These are phyloP conservation scores for Begonia loranthoides DNA, from an alignment of 306 rosid genomes.

Conservation along the genomic window DNA sequence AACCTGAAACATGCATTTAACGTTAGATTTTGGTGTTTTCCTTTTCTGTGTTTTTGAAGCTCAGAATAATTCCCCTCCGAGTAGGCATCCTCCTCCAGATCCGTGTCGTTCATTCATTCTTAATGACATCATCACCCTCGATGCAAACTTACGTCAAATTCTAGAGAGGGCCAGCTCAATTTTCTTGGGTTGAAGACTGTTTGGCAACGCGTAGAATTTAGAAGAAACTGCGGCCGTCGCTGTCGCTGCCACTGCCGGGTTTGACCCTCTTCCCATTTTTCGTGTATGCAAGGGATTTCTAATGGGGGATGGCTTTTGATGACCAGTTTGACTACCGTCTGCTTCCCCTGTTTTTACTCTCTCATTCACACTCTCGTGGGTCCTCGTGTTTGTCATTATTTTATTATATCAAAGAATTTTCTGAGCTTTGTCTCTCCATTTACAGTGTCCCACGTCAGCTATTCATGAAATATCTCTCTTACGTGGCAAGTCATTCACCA, in stretches of 20 bases:
- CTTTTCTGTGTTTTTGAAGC: too few relatives aligned
- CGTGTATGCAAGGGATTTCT: conserved; percentile 1
- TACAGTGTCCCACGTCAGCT: too few relatives aligned
- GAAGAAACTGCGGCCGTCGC: conserved; percentile 16
- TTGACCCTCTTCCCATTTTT: conserved; percentile 19
- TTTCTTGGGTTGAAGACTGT: background rate
- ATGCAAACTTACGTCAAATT: background rate
- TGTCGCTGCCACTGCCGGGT: conserved; percentile 16
- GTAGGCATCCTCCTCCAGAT: background rate
- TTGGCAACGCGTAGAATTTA: background rate
- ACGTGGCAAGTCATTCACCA: too few relatives aligned
- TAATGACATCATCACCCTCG: background rate
- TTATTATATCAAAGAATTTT: too few relatives aligned
- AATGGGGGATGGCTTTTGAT: conserved; percentile 7
- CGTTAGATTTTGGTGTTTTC: too few relatives aligned
- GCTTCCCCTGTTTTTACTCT: background rate
- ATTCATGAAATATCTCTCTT: too few relatives aligned
- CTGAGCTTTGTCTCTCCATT: background rate
- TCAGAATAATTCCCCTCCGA: background rate
- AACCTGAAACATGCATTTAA: too few relatives aligned
- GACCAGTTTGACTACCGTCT: conserved; percentile 32
- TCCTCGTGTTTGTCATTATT: background rate
- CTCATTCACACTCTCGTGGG: too few relatives aligned
- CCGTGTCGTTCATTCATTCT: background rate
- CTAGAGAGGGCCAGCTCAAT: background rate